A percentile compares a stretch with the other conserved stretches of the same genome.
phyloP scores from a whole-genome alignment of 331 rosid genomes.

The Telfairia occidentalis region DNA sequence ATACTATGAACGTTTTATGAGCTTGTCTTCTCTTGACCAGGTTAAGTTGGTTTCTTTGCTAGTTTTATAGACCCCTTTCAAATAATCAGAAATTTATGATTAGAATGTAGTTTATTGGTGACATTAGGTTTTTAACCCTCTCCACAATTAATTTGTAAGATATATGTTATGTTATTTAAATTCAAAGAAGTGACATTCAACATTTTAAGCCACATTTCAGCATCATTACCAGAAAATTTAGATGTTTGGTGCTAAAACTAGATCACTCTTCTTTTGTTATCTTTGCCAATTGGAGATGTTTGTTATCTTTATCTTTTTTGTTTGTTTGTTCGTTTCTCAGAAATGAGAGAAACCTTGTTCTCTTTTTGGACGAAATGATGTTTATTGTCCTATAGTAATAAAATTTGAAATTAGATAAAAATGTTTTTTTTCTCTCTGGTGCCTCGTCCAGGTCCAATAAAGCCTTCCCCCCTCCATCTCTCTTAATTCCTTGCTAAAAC shows the following conservation, averaged over 20 bases:
- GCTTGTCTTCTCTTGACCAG: conserved; percentile 78
- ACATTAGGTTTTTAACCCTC: not conserved
- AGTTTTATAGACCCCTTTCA: not conserved
- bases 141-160: not conserved
- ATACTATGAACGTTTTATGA: conserved; percentile 67
- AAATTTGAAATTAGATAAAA: not conserved
- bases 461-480: not conserved
- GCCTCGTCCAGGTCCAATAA: not conserved
- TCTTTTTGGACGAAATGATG: not conserved
- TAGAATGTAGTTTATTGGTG: not conserved
- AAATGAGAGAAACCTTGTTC: not conserved
- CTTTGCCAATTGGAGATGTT: not conserved
- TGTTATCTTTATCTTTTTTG: too few species aligned
- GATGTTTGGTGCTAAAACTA: not conserved
- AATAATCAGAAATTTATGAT: not conserved
- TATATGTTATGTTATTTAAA: not conserved
- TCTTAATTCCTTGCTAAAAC: not conserved
- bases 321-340: not conserved
- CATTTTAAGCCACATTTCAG: not conserved
- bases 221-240: not conserved
- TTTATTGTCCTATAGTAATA: not conserved
- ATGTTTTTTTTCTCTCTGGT: not conserved
- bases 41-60: conserved; percentile 23
- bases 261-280: not conserved
- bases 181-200: not conserved